Evolutionary conservation across 192 early-diverging fungal species (phyloP), one percentile per base, ranked within the genome.

Genomic region (Backusella tuberculispora): DNA sequence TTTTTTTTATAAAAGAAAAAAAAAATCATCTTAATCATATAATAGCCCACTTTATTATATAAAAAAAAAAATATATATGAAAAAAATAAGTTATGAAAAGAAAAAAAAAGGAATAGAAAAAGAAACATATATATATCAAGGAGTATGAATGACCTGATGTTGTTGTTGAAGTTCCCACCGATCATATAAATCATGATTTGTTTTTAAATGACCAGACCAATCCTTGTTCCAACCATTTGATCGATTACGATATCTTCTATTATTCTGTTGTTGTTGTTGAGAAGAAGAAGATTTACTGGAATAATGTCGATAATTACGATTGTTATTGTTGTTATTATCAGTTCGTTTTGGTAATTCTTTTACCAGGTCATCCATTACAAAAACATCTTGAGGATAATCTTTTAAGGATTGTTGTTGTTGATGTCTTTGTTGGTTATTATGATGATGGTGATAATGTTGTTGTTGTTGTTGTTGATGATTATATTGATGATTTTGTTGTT

Each of bases 321-420:
- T 40, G 12, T 40, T 72, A 47, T 6, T 44, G 46, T 7, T 24
- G 8, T 19, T 72, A 4, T 5, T 70, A 14, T 66, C 44, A 19
- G 7, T n/a, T 37, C 14, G 14, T 9, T 9, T 19, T 5, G 69
- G 56, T 14, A 69, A n/a, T 38, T 53, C 56, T n/a, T 63, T 47
- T 10, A 60, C 41, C 6, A 65, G 42, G n/a, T 80, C 78, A 46
- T 80, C 78, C 78, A 80, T 77, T 17, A 71, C 38, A 63, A 80
- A 80, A 5, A 78, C 70, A 78, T 53, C 77, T 42, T 78, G n/a
- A 21, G 19, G 29, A 4, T 66, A 38, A 17, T 66, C 64, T 60
- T 60, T 60, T 10, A 26, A 60, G 5, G 53, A 60, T 13, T 24
- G 53, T 24, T 21, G 41, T 42, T 43, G 42, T 43, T 1, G 42